Base-by-base conservation (phyloP, 148 eudicot species). In the Chenopodium suecicum region DNA sequence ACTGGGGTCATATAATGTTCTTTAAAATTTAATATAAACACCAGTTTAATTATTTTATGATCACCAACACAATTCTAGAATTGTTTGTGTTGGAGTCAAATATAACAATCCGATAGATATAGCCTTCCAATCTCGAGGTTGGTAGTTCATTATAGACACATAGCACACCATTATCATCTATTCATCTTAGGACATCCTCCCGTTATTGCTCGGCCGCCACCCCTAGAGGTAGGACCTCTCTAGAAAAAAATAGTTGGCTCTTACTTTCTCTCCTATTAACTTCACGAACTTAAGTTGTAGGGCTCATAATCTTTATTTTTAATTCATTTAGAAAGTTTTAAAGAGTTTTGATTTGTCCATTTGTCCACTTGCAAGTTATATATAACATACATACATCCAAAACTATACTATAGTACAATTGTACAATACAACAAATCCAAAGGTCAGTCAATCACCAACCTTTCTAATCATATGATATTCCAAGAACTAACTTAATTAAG, bases 401-500 rank as follows among this genome's bases (percentile, higher is more conserved):
- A 73, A 29, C 14, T 29, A 22, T 20, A 10, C 2, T 71, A 34
- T 17, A 10, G 9, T 4, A 19, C 17, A 4, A 5, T 41, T 41
- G 44, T 41, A 50, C 16, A 1, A 50, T 9, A 50, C 54, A 7
- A 47, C 19, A 74, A 50, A 4, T 48, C 77, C 63, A 52, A 48
- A 50, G 70, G 31, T 48, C 63, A 48, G 76, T 48, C 76, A 73
- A 77, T 63, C 34, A 44, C 10, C 80, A 78, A 78, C 52, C 72
- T 78, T 78, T 58, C 79, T 41, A 41, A 41, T 32, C 62, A 14
- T 14, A 20, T 37, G 2, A 58, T 76, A 76, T 32, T 76, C 78
- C 78, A 76, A 19, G 13, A n/a, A 76, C 48, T 41, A 71, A 67
- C 70, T 67, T 29, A 50, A 13, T 13, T 9, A 9, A 48, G 10